A percentile compares a stretch with the other conserved stretches of the same genome.
phyloP scores from a whole-genome alignment of 495 filamentous ascomycete genomes.

The Talaromyces trachyspermus region DNA sequence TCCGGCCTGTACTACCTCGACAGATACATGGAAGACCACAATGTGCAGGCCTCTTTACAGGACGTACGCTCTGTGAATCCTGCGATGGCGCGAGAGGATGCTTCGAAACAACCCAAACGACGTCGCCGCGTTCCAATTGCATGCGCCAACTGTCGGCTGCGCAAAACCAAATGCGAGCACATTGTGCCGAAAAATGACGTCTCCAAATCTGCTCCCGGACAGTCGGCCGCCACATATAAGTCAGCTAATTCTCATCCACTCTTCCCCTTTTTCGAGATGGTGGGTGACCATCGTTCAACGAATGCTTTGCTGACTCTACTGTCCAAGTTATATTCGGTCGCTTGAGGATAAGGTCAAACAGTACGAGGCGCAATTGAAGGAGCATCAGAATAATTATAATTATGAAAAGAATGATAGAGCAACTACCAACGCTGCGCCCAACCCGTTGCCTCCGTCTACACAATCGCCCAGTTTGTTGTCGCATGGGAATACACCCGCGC shows the following conservation, averaged over 20 bases:
- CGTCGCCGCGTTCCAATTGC: slow-evolving; percentile 8
- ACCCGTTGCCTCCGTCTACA: neutral
- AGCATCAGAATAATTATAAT: neutral
- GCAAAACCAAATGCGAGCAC: slow-evolving; percentile 9
- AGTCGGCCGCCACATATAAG: neutral
- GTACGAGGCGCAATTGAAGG: slow-evolving; percentile 5
- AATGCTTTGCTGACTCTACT: neutral
- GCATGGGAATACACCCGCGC: neutral
- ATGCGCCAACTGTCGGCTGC: slow-evolving; percentile 4
- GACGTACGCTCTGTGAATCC: neutral
- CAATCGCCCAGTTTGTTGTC: neutral
- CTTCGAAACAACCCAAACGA: neutral
- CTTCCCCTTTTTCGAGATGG: too few relatives aligned
- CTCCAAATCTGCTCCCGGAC: neutral
- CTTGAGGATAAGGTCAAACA: slow-evolving; percentile 7
- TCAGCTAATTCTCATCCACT: neutral
- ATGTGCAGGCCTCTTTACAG: neutral
- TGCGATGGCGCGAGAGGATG: neutral
- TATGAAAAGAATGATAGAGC: neutral
- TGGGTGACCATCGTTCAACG: neutral
- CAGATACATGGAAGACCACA: slow-evolving; percentile 2
- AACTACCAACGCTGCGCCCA: neutral
- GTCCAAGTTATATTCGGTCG: slow-evolving; percentile 5
- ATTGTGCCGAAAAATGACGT: slow-evolving; percentile 4
- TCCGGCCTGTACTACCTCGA: neutral